A percentile compares a stretch with the other conserved stretches of the same genome.
Evolutionary conservation across 2,329 filamentous ascomycete genomes (phyloP).

Genomic region (Trichoderma sp.): DNA sequence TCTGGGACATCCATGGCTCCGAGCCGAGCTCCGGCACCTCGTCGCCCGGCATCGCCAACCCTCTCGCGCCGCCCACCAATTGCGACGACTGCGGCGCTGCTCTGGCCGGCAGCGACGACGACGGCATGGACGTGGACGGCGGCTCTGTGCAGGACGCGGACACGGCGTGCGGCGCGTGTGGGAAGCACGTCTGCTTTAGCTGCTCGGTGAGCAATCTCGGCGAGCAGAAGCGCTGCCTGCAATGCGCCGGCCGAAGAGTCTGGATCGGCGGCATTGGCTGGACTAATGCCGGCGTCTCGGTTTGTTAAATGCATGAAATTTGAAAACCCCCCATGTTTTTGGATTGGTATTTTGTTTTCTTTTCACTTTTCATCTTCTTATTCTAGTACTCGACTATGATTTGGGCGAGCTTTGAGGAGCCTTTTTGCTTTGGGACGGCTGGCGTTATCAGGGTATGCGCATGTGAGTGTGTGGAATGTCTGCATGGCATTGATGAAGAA

Average conservation of each 20-base stretch:
- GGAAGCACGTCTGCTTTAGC: conserved; percentile 56
- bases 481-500: neutral
- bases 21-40: conserved; percentile 31
- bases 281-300: conserved; percentile 22
- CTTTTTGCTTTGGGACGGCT: neutral
- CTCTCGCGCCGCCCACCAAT: conserved; percentile 29
- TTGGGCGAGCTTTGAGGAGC: neutral
- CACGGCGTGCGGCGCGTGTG: conserved; percentile 47
- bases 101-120: conserved; percentile 30
- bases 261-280: conserved; percentile 24
- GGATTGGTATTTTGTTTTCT: neutral
- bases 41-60: conserved; percentile 23
- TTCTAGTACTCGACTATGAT: neutral
- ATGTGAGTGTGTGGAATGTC: neutral
- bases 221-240: conserved; percentile 50
- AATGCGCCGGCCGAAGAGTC: conserved; percentile 45
- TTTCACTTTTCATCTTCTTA: neutral
- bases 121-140: conserved; percentile 41
- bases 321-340: neutral
- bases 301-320: conserved; percentile 24
- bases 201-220: conserved; percentile 59
- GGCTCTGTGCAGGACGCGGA: conserved; percentile 23
- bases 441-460: neutral
- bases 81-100: conserved; percentile 55
- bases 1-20: conserved; percentile 53